Evolutionary conservation across 2,329 filamentous ascomycete genomes (phyloP), one percentile per base, ranked within the genome.

Genomic region (Ophiocordyceps camponoti-leonardi): DNA sequence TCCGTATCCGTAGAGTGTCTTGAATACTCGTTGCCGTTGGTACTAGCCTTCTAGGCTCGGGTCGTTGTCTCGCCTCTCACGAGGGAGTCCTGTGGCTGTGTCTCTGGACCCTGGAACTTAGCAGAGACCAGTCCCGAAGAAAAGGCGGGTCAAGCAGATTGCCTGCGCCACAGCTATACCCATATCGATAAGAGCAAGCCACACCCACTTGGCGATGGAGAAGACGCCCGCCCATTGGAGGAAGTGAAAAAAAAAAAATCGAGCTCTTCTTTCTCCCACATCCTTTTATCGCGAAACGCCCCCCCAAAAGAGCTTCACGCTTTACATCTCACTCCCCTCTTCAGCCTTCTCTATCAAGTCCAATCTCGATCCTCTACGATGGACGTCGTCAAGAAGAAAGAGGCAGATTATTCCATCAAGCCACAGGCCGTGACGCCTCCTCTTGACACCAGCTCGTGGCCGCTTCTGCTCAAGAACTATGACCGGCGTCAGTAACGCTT

Each of bases 401-500:
- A 70, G 61, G 80, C 83, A 58, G 83, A 90, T 58, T 86, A 85
- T 64, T 75, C 76, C 64, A 95, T 98, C 72, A 94, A 95, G 79
- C 92, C 92, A 47, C 81, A 93, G 72, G 80, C 83, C 58, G 71
- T 76, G 54, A 79, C 81, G 58, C 84, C 87, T 54, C 70, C 78
- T 49, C 72, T 93, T 57, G 81, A 93, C 67, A 93, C 86, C 56
- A 88, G 82, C 71, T 76, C 80, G 63, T 95, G 87, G 86, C 92
- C 92, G 57, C 73, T 96, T 58, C 75, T 96, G 58, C 75, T 96
- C 60, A 94, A 94, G 73, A 94, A 95, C 71, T 96, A 93, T 69
- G 84, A 87, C 66, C 85, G 88, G 62, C 72, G 86, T 92, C 75
- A 62, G 82, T 73, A 5, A 14, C 13, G 13, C 31, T 14, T 16